Evolutionary conservation across 345 rosid genomes (phyloP), one percentile per base, ranked within the genome.

Genomic region (Euphorbia tirucalli): DNA sequence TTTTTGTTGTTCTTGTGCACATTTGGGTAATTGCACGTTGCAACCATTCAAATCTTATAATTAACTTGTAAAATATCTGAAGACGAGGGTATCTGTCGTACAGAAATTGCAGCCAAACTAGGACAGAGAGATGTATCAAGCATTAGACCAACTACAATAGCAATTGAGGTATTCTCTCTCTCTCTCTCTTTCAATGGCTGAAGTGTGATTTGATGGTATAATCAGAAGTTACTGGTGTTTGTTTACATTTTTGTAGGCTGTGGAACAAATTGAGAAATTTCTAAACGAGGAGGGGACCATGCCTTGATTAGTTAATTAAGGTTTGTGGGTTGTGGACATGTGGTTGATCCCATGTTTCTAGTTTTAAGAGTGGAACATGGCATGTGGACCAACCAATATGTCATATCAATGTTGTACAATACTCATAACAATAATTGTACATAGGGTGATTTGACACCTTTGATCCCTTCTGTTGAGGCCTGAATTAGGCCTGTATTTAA

Each of bases 51-150:
- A n/a, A n/a, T n/a, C n/a, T n/a, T n/a, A n/a, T n/a, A n/a, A n/a
- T n/a, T n/a, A n/a, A n/a, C n/a, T n/a, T n/a, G n/a, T n/a, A 7
- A 35, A 35, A 35, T 7, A 55, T 32, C 54, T 15, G 3, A 15
- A 18, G 2, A 18, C 24, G 13, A 15, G 9, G 50, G 8, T 24
- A 31, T 50, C 30, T 44, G 3, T 64, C 7, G 5, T 80, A 71
- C 87, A 95, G 99, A 82, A 76, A 89, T 95, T 75, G 97, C 96
- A 5, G 85, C 83, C 46, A 90, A 92, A 75, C 89, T 79, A 14
- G 94, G 97, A 22, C 78, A 81, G 48, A 71, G 72, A 66, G 93
- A 95, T 37, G 86, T 92, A 56, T 87, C 86, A 16, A 75, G 73
- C 55, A 82, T 95, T 70, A 77, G 93, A 61, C 98, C 99, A 22